phyloP scores from a whole-genome alignment of 768 basidiomycete species.

The Myochromella boudieri region DNA sequence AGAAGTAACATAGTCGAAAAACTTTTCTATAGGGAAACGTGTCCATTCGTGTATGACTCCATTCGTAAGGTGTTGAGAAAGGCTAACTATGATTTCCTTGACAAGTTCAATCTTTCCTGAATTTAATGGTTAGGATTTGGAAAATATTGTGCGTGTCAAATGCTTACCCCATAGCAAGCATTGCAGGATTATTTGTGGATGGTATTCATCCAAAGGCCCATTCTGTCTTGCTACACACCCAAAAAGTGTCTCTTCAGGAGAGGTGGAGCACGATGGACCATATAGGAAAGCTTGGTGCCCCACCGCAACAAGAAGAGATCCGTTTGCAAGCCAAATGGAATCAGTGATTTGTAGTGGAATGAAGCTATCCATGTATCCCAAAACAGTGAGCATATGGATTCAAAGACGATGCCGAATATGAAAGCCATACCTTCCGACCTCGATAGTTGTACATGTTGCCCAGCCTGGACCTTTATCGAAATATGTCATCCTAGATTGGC shows the following conservation, averaged over 20 bases:
- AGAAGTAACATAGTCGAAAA: constrained; percentile 35
- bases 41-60: constrained; percentile 35
- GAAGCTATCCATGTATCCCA: constrained; percentile 44
- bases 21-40: constrained; percentile 58
- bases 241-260: constrained; percentile 56
- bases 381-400: constrained; percentile 2
- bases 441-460: constrained; percentile 69
- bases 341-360: constrained; percentile 81
- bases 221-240: constrained; percentile 81
- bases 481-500: constrained; percentile 90
- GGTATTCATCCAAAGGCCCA: constrained; percentile 87
- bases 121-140: neutral
- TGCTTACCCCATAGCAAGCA: constrained; percentile 84
- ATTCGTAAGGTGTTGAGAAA: constrained; percentile 41
- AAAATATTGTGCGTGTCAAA: neutral
- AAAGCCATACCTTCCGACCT: constrained; percentile 61
- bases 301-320: constrained; percentile 78
- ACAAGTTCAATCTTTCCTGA: constrained; percentile 84
- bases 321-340: constrained; percentile 88
- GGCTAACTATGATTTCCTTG: constrained; percentile 73
- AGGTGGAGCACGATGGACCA: constrained; percentile 42
- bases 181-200: constrained; percentile 91
- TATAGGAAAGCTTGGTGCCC: constrained; percentile 85
- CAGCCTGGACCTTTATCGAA: constrained; percentile 82
- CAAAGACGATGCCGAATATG: constrained; percentile 1